Percentiles rank a stretch among this genome's conserved stretches.
These are phyloP conservation scores for Aspergillus sp. DNA, from an alignment of 2,329 filamentous ascomycete species.

Conservation along the genomic window DNA sequence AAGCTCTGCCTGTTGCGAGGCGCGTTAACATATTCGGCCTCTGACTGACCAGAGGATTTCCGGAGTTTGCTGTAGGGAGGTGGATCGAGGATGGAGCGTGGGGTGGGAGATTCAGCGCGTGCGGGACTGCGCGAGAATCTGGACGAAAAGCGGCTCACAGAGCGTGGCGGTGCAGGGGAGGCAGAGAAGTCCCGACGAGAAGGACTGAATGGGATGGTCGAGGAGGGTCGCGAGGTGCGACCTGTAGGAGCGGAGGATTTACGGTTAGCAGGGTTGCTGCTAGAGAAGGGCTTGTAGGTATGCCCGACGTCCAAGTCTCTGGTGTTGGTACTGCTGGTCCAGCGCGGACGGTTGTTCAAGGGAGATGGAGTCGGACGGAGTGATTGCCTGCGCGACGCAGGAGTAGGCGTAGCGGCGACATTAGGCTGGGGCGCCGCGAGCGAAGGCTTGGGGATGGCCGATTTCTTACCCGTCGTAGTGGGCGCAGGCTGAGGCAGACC, in stretches of 20 bases:
- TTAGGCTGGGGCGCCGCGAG: slow-evolving; percentile 31
- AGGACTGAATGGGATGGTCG: slow-evolving; percentile 36
- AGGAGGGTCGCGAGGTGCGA: slow-evolving; percentile 31
- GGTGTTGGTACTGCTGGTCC: slow-evolving; percentile 64
- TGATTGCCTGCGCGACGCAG: slow-evolving; percentile 32
- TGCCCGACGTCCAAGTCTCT: slow-evolving; percentile 59
- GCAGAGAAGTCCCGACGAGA: slow-evolving; percentile 37
- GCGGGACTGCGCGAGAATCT: slow-evolving; percentile 28
- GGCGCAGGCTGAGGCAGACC: slow-evolving; percentile 37
- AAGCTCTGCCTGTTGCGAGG: slow-evolving; percentile 36
- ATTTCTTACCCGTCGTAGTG: slow-evolving; percentile 26
- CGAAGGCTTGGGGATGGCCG: slow-evolving; percentile 31
- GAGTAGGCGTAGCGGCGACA: slow-evolving; percentile 50
- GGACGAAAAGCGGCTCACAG: slow-evolving; percentile 29
- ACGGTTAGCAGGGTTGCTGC: slow-evolving; percentile 52
- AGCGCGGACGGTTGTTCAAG: slow-evolving; percentile 57
- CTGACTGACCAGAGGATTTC: slow-evolving; percentile 10
- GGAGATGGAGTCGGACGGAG: slow-evolving; percentile 38
- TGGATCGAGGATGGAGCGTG: slow-evolving; percentile 30
- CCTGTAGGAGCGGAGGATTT: slow-evolving; percentile 24
- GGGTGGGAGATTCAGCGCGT: slow-evolving; percentile 22
- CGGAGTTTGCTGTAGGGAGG: slow-evolving; percentile 37
- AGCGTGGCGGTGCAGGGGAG: slow-evolving; percentile 31
- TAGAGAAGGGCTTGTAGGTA: slow-evolving; percentile 57
- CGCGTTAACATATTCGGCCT: slow-evolving; percentile 17